These are phyloP conservation scores for Helotiales sp. DNA, from an alignment of 2,329 filamentous ascomycete species.

Conservation along the genomic window DNA sequence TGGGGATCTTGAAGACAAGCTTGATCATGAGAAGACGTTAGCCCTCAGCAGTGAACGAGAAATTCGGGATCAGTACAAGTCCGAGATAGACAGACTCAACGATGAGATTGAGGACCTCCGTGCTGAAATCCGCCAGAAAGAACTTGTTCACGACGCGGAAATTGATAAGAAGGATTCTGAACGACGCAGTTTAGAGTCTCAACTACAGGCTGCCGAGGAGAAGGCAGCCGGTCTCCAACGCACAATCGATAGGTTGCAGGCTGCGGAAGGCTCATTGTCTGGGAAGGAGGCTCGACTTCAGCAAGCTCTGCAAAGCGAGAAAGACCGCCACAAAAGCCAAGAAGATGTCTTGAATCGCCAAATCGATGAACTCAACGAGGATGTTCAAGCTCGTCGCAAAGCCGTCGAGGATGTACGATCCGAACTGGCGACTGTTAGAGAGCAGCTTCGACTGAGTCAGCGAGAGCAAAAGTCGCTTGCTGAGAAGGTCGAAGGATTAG, in stretches of 20 bases:
- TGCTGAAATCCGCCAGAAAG: slow-evolving; percentile 65
- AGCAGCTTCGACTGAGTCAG: slow-evolving; percentile 69
- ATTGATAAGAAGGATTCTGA: slow-evolving; percentile 72
- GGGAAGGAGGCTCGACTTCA: slow-evolving; percentile 68
- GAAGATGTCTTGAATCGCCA: slow-evolving; percentile 71
- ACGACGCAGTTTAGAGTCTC: slow-evolving; percentile 62
- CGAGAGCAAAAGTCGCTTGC: slow-evolving; percentile 61
- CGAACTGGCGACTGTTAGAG: slow-evolving; percentile 65
- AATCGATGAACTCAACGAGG: slow-evolving; percentile 71
- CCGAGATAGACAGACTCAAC: slow-evolving; percentile 54
- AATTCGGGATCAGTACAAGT: slow-evolving; percentile 53
- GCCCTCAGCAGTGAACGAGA: slow-evolving; percentile 57
- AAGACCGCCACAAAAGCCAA: slow-evolving; percentile 69
- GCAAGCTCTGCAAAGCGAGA: slow-evolving; percentile 68
- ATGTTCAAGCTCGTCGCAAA: slow-evolving; percentile 66
- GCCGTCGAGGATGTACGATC: slow-evolving; percentile 63
- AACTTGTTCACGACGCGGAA: slow-evolving; percentile 69
- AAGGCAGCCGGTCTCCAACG: slow-evolving; percentile 66
- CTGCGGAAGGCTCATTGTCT: slow-evolving; percentile 66
- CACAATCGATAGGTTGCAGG: slow-evolving; percentile 69
- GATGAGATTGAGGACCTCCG: slow-evolving; percentile 52
- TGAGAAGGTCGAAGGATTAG: slow-evolving; percentile 66
- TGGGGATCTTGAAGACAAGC: slow-evolving; percentile 47
- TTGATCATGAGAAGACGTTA: slow-evolving; percentile 43
- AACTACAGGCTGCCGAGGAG: slow-evolving; percentile 67